These are phyloP conservation scores for Taphrina pruni DNA, from an alignment of 1,139 yeast species.

Conservation along the genomic window DNA sequence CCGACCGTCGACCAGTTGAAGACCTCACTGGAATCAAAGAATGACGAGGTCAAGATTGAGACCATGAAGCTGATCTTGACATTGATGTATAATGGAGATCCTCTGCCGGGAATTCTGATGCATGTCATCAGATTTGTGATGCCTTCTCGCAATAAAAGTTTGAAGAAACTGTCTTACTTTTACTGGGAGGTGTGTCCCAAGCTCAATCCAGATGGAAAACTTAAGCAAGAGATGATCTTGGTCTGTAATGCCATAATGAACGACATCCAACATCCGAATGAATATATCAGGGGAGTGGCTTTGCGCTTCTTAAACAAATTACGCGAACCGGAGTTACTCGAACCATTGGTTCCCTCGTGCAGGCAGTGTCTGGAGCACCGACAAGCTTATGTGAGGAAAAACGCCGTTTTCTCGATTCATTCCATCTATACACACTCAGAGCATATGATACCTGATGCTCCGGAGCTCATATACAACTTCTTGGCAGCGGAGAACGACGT, in stretches of 20 bases:
- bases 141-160: conserved; percentile 90
- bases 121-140: conserved; percentile 94
- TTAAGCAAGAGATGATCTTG: conserved; percentile 97
- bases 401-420: conserved; percentile 89
- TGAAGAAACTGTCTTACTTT: conserved; percentile 89
- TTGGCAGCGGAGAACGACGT: conserved; percentile 85
- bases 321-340: conserved; percentile 90
- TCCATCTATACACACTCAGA: conserved; percentile 77
- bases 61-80: conserved; percentile 88
- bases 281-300: conserved; percentile 93
- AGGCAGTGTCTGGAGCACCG: conserved; percentile 92
- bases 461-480: conserved; percentile 76
- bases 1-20: conserved; percentile 78
- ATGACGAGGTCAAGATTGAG: conserved; percentile 83
- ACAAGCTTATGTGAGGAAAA: conserved; percentile 96
- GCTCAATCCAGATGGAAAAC: conserved; percentile 81
- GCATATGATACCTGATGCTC: conserved; percentile 90
- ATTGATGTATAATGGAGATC: conserved; percentile 89
- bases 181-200: conserved; percentile 99
- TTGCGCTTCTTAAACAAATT: conserved; percentile 87
- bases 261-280: conserved; percentile 97
- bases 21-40: conserved; percentile 82
- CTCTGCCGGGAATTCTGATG: conserved; percentile 88
- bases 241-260: conserved; percentile 98
- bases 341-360: conserved; percentile 92